phyloP scores from a whole-genome alignment of 371 early-diverging fungal genomes.

The Dichotomocladium elegans region DNA sequence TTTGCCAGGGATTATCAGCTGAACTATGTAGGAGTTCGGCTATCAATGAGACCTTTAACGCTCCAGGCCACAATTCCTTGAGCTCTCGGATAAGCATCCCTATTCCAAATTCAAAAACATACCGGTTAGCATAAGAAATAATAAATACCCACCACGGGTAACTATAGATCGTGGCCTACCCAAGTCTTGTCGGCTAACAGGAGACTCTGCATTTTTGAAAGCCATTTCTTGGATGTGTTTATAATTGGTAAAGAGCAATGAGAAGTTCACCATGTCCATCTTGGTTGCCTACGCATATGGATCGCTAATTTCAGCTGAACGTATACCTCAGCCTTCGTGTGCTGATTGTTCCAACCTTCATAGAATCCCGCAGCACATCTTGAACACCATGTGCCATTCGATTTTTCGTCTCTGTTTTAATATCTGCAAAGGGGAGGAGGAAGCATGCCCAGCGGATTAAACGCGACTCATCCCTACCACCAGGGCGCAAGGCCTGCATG shows the following conservation, averaged over 20 bases:
- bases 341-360: no score
- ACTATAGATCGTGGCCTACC: constrained; percentile 21
- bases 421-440: constrained; percentile 41
- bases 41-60: constrained; percentile 55
- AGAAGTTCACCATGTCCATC: not conserved
- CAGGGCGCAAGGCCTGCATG: not conserved
- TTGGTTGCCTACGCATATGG: not conserved
- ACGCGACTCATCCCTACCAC: constrained; percentile 7
- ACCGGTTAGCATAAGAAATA: not conserved
- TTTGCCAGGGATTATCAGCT: constrained; percentile 9
- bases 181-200: constrained; percentile 26
- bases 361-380: constrained; percentile 33
- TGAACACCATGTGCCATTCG: constrained; percentile 25
- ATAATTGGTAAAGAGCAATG: not conserved
- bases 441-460: constrained; percentile 34
- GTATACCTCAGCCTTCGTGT: no score
- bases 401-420: constrained; percentile 28
- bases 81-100: constrained; percentile 56
- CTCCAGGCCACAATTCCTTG: constrained; percentile 58
- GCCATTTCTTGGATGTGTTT: constrained; percentile 15
- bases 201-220: constrained; percentile 10
- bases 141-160: not conserved
- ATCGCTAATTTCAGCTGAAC: no score
- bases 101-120: constrained; percentile 15
- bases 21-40: constrained; percentile 40